Conservation (phyloP, 257 asterid species). For the Cruciata laevipes region DNA sequence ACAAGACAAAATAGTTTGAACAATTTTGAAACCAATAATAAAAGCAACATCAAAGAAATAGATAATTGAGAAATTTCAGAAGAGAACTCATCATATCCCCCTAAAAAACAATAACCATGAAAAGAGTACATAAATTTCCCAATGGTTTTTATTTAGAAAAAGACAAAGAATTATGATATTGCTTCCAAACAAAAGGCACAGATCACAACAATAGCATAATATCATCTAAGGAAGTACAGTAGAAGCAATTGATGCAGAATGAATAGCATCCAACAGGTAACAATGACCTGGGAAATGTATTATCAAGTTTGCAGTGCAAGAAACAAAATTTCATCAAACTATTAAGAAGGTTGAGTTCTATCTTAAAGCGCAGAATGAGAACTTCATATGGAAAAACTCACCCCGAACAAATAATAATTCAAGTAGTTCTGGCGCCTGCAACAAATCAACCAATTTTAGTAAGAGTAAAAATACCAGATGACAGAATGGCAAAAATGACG, state of each 20-base stretch:
- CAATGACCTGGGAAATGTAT: neutral
- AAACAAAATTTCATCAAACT: neutral
- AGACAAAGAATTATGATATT: neutral
- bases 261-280: neutral
- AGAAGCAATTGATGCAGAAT: neutral
- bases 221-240: neutral
- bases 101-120: neutral
- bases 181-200: neutral
- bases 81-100: no score
- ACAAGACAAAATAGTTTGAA: neutral
- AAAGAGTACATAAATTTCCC: neutral
- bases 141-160: neutral
- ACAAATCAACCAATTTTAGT: slow-evolving; percentile 21
- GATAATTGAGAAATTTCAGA: neutral
- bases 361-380: neutral
- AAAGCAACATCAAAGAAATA: neutral
- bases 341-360: neutral
- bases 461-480: neutral
- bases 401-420: slow-evolving; percentile 69
- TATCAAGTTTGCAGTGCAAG: neutral
- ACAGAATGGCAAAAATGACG: neutral
- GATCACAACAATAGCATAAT: neutral
- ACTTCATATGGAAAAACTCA: slow-evolving; percentile 18
- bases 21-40: neutral
- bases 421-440: slow-evolving; percentile 93